Evolutionary conservation across 2,329 filamentous ascomycete genomes (phyloP).

Genomic region (Tympanopsis confertula): DNA sequence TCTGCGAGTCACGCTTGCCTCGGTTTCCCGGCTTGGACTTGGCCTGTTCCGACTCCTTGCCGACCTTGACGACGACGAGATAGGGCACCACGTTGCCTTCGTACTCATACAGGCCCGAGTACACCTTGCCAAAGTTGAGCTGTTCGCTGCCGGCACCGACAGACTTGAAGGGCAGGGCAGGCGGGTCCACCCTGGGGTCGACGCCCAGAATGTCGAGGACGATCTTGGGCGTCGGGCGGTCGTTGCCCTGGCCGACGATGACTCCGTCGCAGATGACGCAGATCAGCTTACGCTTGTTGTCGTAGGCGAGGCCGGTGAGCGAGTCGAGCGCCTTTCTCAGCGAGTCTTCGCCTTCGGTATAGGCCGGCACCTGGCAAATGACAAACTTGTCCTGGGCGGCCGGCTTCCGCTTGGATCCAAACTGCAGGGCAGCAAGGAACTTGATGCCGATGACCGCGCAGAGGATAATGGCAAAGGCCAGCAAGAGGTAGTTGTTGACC

Average conservation of each 20-base stretch:
- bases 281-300: constrained; percentile 96
- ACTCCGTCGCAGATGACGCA: constrained; percentile 95
- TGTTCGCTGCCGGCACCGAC: constrained; percentile 81
- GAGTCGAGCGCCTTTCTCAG: constrained; percentile 88
- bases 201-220: constrained; percentile 95
- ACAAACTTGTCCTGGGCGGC: constrained; percentile 95
- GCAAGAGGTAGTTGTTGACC: constrained; percentile 81
- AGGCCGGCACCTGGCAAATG: constrained; percentile 94
- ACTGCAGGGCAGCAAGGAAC: constrained; percentile 84
- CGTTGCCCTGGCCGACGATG: constrained; percentile 91
- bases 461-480: constrained; percentile 77
- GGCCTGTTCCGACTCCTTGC: constrained; percentile 85
- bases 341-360: constrained; percentile 95
- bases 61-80: constrained; percentile 89
- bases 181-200: constrained; percentile 90
- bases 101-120: constrained; percentile 92
- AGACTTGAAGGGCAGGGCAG: constrained; percentile 85
- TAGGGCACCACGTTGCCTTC: constrained; percentile 97
- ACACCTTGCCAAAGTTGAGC: constrained; percentile 96
- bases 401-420: constrained; percentile 82
- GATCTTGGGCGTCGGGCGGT: constrained; percentile 92
- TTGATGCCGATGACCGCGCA: constrained; percentile 72
- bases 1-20: constrained; percentile 96
- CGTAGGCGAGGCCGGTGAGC: constrained; percentile 84
- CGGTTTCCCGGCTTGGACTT: constrained; percentile 93